Conservation (phyloP, 2,329 filamentous ascomycete genomes). For the Stagonosporopsis vannaccii region DNA sequence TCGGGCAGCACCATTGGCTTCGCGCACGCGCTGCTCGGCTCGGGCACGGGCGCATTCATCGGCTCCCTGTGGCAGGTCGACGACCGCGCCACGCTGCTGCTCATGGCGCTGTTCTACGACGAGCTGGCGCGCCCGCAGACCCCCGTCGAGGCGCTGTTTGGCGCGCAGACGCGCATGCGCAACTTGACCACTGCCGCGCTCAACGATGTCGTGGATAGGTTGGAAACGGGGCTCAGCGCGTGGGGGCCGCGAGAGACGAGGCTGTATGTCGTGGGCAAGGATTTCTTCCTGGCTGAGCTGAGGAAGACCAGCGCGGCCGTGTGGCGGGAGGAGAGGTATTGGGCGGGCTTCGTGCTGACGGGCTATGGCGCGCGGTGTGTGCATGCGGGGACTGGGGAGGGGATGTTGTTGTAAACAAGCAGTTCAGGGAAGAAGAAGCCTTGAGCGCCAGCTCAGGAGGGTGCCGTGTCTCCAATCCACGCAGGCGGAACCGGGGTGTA, state of each 20-base stretch:
- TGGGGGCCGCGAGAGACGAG: neutral
- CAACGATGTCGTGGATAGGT: neutral
- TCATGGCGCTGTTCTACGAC: slow-evolving; percentile 1
- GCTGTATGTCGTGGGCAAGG: neutral
- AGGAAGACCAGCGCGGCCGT: neutral
- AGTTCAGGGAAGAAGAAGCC: too few species aligned
- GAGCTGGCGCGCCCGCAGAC: neutral
- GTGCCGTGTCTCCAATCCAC: too few species aligned
- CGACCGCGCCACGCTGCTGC: neutral
- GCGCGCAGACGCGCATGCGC: neutral
- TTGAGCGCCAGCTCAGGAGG: too few species aligned
- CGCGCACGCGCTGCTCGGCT: neutral
- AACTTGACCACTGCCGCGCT: neutral
- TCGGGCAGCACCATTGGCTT: neutral
- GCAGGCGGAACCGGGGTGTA: too few species aligned
- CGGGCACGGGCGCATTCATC: neutral
- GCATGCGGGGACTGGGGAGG: neutral
- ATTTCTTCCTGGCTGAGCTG: neutral
- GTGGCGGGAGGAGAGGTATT: neutral
- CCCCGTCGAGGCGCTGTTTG: neutral
- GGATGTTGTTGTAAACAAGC: neutral
- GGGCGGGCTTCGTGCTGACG: neutral
- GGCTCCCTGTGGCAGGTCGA: neutral
- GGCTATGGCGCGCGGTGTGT: neutral
- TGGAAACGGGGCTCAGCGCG: neutral